A percentile compares a stretch with the other conserved stretches of the same genome.
These are phyloP conservation scores for Hanseniaspora hatyaiensis DNA, from an alignment of 805 yeast species.

Conservation along the genomic window DNA sequence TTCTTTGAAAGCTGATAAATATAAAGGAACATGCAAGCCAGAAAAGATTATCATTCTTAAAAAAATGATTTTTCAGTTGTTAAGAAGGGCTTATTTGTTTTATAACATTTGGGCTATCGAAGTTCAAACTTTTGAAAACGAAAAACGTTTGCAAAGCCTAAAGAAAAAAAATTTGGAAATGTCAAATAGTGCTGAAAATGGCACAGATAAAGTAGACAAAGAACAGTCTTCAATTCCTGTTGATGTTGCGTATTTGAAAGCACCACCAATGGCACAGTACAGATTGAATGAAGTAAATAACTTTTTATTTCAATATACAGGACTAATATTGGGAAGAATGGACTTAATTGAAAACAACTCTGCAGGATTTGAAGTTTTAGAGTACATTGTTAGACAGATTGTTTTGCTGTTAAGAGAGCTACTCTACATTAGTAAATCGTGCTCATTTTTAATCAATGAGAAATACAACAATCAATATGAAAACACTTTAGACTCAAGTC, in stretches of 20 bases:
- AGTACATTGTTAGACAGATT: conserved; percentile 55
- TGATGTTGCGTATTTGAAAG: conserved; percentile 36
- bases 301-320: conserved; percentile 48
- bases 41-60: conserved; percentile 52
- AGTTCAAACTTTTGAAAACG: conserved; percentile 36
- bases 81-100: conserved; percentile 52
- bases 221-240: conserved; percentile 18
- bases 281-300: conserved; percentile 56
- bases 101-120: conserved; percentile 64
- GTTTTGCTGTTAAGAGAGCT: conserved; percentile 54
- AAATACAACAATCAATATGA: conserved; percentile 26
- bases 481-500: conserved; percentile 31
- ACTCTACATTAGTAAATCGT: conserved; percentile 45
- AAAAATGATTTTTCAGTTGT: conserved; percentile 52
- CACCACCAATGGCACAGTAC: conserved; percentile 51
- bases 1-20: conserved; percentile 65
- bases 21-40: conserved; percentile 48
- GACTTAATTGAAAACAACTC: conserved; percentile 67
- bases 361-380: conserved; percentile 56
- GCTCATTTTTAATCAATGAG: conserved; percentile 30
- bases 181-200: not conserved
- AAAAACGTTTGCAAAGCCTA: conserved; percentile 17
- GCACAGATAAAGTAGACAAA: not conserved
- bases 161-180: conserved; percentile 26
- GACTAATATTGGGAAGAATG: conserved; percentile 60